Percentiles rank a stretch among this genome's conserved stretches.
Conservation (phyloP, 1,284 basidiomycete genomes). For the Afroboletus lepidellus region DNA sequence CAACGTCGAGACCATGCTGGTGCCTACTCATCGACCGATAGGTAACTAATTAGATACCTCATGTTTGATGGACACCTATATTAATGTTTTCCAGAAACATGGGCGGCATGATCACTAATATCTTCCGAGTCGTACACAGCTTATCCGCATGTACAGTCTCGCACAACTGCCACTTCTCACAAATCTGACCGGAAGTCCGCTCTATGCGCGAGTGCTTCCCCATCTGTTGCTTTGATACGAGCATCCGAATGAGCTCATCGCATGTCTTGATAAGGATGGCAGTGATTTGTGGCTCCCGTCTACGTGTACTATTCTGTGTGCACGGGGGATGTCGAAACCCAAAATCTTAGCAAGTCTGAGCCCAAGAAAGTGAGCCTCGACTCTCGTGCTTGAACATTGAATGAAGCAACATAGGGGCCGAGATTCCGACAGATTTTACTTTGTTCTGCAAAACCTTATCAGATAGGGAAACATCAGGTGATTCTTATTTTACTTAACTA, state of each 20-base stretch:
- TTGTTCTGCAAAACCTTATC: neutral
- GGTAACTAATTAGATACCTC: neutral
- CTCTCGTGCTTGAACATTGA: neutral
- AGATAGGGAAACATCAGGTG: neutral
- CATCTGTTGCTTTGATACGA: neutral
- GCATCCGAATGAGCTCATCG: neutral
- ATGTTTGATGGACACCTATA: conserved; percentile 3
- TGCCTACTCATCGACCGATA: neutral
- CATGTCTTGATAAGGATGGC: neutral
- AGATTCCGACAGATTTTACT: neutral
- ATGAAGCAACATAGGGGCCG: neutral
- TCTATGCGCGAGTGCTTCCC: neutral
- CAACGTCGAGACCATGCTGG: neutral
- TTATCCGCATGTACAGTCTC: neutral
- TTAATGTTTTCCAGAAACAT: neutral
- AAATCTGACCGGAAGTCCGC: neutral
- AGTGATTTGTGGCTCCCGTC: neutral
- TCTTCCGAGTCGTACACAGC: neutral
- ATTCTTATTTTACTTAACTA: neutral
- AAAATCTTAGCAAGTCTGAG: neutral
- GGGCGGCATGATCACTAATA: neutral
- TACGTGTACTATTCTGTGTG: neutral
- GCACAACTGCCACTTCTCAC: neutral
- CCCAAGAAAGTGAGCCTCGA: neutral
- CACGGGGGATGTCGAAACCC: too few species aligned